These are phyloP conservation scores for Trichoderma sp. DNA, from an alignment of 2,329 filamentous ascomycete species.

Conservation along the genomic window DNA sequence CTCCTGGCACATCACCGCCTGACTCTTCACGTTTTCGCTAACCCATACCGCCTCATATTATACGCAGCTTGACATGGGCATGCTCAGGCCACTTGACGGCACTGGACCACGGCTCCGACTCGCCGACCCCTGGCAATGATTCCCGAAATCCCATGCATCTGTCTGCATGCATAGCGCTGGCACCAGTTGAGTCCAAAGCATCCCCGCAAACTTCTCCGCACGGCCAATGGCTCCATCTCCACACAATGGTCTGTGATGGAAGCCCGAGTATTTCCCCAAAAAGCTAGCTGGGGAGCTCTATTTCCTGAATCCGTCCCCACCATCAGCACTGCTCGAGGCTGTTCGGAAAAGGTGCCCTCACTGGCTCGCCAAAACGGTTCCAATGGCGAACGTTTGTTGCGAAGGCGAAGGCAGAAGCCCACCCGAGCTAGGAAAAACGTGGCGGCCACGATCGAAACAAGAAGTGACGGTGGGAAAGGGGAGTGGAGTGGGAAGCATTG, in stretches of 20 bases:
- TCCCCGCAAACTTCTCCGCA: conserved; percentile 4
- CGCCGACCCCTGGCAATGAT: neutral
- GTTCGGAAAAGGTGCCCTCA: neutral
- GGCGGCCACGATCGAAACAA: neutral
- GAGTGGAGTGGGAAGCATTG: neutral
- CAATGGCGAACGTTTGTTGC: neutral
- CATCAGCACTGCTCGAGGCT: conserved; percentile 31
- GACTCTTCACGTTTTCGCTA: neutral
- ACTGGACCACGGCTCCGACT: neutral
- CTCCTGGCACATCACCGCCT: neutral
- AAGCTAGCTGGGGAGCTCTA: neutral
- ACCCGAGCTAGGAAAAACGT: conserved; percentile 5
- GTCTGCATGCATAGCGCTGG: neutral
- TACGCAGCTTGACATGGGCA: neutral
- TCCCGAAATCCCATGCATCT: neutral
- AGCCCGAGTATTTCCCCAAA: conserved; percentile 16
- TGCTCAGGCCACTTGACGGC: neutral
- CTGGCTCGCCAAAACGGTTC: neutral
- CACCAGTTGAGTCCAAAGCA: neutral
- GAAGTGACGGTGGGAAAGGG: neutral
- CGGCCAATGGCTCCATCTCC: neutral
- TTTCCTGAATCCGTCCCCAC: conserved; percentile 36
- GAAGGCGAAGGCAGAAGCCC: neutral
- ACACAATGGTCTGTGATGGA: neutral
- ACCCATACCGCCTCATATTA: neutral